A percentile compares a stretch with the other conserved stretches of the same genome.
Evolutionary conservation across 345 rosid genomes (phyloP).

Genomic region (Rhodamnia argentea): DNA sequence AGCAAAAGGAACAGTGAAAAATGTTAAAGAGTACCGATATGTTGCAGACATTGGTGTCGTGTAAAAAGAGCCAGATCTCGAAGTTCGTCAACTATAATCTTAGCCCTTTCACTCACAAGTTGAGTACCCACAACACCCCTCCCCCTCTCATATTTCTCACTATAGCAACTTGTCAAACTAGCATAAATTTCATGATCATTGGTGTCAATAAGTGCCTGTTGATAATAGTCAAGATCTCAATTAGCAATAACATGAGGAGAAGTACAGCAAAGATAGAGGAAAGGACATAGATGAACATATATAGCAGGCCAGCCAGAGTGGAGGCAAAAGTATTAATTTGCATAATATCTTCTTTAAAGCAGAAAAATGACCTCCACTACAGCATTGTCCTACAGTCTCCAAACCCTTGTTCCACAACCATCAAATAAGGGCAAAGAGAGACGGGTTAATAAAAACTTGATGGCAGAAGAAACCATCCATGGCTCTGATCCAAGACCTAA

Average conservation of each 20-base stretch:
- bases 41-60: slow-evolving; percentile 58
- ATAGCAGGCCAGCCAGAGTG: background rate
- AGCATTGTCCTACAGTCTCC: background rate
- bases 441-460: background rate
- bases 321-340: background rate
- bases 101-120: slow-evolving; percentile 77
- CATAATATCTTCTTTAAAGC: background rate
- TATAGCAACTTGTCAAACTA: slow-evolving; percentile 50
- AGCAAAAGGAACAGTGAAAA: background rate
- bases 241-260: background rate
- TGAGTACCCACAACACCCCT: slow-evolving; percentile 83
- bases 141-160: slow-evolving; percentile 35
- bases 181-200: slow-evolving; percentile 71
- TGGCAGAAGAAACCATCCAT: background rate
- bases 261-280: background rate
- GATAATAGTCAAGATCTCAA: slow-evolving; percentile 6
- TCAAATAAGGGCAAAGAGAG: background rate
- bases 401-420: background rate
- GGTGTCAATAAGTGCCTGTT: slow-evolving; percentile 70
- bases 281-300: background rate
- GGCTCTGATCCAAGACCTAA: background rate
- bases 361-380: background rate
- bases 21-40: slow-evolving; percentile 45
- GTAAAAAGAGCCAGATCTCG: slow-evolving; percentile 60
- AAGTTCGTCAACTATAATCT: slow-evolving; percentile 83